Base-by-base conservation (phyloP, 1,284 basidiomycete species). In the Fomitiporia mediterranea region DNA sequence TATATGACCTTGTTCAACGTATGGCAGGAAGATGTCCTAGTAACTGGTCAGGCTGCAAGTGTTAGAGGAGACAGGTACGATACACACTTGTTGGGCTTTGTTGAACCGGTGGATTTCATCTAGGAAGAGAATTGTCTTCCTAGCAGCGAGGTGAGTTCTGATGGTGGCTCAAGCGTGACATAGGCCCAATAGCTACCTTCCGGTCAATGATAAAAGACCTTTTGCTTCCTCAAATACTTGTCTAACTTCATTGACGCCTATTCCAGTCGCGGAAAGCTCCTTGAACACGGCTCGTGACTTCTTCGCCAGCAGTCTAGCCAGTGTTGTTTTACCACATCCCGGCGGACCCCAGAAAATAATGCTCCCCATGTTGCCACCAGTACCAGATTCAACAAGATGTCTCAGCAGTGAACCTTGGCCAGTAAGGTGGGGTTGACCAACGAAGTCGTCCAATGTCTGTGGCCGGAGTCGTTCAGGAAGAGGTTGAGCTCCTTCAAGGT, bases 101-200 rank as follows among this genome's bases (percentile, higher is more conserved):
- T 85, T 91, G 66, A 94, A 89, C n/a, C 89, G 80, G 70, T 96
- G 93, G 3, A 96, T 85, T 69, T 96, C 93, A 65, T 96, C 94
- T 59, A 92, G 71, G 66, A 93, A 93, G 2, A 93, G 67, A 19
- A 91, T 70, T 0, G 88, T 91, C 53, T 79, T 76, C 61, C 83
- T 86, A 55, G n/a, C 38, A 8, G 25, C 21, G 27, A 32, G 35
- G 4, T 51, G 19, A 51, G 27, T 27, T 64, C 62, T 19, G 32
- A 49, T 49, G 48, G 59, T 38, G n/a, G n/a, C n/a, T 39, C 19
- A 25, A 56, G 47, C 30, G 44, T 28, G 15, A 6, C 32, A 34
- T 34, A 34, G 32, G 23, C 25, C 17, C 23, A 50, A 13, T 13
- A 23, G 43, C 48, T 51, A 81, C 87, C 83, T 78, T 51, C 88